Evolutionary conservation across 2,329 filamentous ascomycete genomes (phyloP).

Genomic region (Trichophyton benhamiae): DNA sequence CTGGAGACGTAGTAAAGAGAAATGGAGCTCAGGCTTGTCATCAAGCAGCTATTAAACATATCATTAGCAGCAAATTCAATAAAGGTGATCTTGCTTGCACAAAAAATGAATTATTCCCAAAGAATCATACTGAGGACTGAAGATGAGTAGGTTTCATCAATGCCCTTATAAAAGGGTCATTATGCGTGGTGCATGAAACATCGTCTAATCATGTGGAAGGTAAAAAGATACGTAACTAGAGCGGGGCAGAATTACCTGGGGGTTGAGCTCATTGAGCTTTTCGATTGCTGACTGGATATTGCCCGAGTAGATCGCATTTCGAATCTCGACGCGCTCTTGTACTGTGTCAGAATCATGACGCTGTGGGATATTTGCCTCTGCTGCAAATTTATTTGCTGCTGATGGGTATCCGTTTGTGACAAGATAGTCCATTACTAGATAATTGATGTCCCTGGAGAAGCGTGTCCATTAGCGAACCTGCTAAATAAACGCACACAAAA

Average conservation of each 20-base stretch:
- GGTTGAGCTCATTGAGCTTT: slow-evolving; percentile 76
- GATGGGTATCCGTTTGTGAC: slow-evolving; percentile 90
- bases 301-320: slow-evolving; percentile 71
- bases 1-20: slow-evolving; percentile 77
- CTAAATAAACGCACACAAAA: not conserved
- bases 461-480: slow-evolving; percentile 20
- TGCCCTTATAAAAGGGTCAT: slow-evolving; percentile 56
- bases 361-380: slow-evolving; percentile 69
- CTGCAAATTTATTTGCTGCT: slow-evolving; percentile 84
- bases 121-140: slow-evolving; percentile 77
- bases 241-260: slow-evolving; percentile 57
- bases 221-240: slow-evolving; percentile 9
- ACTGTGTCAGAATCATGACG: slow-evolving; percentile 63
- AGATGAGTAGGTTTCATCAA: slow-evolving; percentile 76
- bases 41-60: slow-evolving; percentile 61
- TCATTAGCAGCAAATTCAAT: slow-evolving; percentile 12
- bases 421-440: slow-evolving; percentile 89
- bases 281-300: slow-evolving; percentile 77
- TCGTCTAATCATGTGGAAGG: slow-evolving; percentile 68
- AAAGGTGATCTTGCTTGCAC: slow-evolving; percentile 9
- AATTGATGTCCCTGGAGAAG: slow-evolving; percentile 71
- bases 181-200: slow-evolving; percentile 99
- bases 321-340: slow-evolving; percentile 65
- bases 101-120: slow-evolving; percentile 11
- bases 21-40: slow-evolving; percentile 68